Base-by-base conservation (phyloP, 2,329 filamentous ascomycete genomes). In the Neofusicoccum parvum region DNA sequence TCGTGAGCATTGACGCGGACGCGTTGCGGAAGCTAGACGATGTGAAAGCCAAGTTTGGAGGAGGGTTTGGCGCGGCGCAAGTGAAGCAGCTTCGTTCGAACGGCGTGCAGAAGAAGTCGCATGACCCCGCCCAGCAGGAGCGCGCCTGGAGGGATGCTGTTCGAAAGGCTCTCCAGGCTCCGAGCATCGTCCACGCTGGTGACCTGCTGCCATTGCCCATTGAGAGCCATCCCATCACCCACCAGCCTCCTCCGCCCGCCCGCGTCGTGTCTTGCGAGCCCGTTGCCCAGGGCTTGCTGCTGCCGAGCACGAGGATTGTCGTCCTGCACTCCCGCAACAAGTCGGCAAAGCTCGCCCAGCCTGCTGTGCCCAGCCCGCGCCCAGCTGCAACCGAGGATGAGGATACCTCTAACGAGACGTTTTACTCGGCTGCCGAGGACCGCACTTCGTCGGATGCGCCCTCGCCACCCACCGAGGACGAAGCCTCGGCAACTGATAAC, bases 221-320 rank as follows among this genome's bases (percentile, higher is more conserved):
- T n/a, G 83, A 85, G 5, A 79, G 92, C 2, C 93, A 97, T 77
- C 90, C 93, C 12, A 90, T 96, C 68, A 96, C 93, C 9, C 92
- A 97, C 78, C 87, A 91, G 17, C 88, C 92, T 27, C 87, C 92
- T 14, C 92, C 92, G 48, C 92, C 94, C 0, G 95, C 92, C 48
- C 93, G 90, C 78, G 91, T 98, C 67, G 88, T 92, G 54, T 87
- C 96, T n/a, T 98, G 94, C 75, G 95, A 99, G 76, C 95, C 95
- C 9, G 93, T 98, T 15, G 88, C 92, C 5, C 95, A 99, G 78
- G 95, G 95, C 9, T 78, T 95, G 5, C 76, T 99, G 53, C 85
- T 89, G 9, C 85, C 92, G 0, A 85, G 82, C 12, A 99, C 94
- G 15, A 93, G 91, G 72, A 92, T 99, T 65, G 88, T 99, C 27